Percentiles rank a stretch among this genome's conserved stretches.
phyloP scores from a whole-genome alignment of 2,329 filamentous ascomycete genomes.

The Beauveria asiatica region DNA sequence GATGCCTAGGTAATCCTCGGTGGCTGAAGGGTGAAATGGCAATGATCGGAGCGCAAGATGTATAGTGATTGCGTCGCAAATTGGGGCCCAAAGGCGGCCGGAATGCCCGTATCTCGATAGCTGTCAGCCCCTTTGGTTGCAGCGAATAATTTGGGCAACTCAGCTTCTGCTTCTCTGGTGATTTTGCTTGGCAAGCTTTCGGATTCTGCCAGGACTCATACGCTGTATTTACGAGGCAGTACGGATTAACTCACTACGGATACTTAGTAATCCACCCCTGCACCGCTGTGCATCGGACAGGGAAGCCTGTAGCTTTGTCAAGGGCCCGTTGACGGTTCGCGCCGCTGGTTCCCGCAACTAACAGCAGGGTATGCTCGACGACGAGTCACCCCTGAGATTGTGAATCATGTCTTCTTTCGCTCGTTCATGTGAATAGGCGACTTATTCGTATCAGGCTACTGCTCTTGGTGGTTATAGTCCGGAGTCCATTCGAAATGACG shows the following conservation, averaged over 20 bases:
- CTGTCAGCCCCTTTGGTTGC: background rate
- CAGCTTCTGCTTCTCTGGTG: background rate
- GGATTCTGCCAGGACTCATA: background rate
- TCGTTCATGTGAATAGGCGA: no score
- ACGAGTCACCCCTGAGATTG: background rate
- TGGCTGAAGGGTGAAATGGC: background rate
- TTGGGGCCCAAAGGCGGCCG: background rate
- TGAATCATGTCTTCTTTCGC: background rate
- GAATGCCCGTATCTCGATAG: background rate
- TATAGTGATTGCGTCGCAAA: background rate
- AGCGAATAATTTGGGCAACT: background rate
- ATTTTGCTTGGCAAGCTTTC: background rate
- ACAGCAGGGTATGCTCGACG: background rate
- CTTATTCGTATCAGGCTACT: no score
- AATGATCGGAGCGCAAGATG: background rate
- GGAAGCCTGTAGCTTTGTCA: background rate
- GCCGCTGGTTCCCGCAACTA: constrained; percentile 9
- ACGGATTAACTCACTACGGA: no score
- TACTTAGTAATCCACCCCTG: background rate
- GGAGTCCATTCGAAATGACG: background rate
- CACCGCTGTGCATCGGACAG: constrained; percentile 5
- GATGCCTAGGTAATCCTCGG: background rate
- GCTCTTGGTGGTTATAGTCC: no score
- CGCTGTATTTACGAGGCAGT: background rate
- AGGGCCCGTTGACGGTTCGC: constrained; percentile 8